A percentile compares a stretch with the other conserved stretches of the same genome.
Conservation (phyloP, 306 rosid species). For the Vigna radiata region DNA sequence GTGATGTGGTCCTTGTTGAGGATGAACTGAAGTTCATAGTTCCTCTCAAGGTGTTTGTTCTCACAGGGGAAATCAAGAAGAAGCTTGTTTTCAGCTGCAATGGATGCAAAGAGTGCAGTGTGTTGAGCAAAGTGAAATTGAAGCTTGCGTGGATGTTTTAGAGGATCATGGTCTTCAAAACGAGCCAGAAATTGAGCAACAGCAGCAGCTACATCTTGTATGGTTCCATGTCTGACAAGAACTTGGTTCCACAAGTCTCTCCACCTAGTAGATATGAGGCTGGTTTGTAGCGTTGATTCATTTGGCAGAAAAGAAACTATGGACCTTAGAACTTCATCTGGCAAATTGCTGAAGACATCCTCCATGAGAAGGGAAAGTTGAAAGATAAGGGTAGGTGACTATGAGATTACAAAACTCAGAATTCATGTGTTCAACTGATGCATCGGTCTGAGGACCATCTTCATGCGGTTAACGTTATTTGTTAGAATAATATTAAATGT, state of each 20-base stretch:
- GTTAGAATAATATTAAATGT: not conserved
- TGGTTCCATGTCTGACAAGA: conserved; percentile 52
- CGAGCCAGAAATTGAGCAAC: conserved; percentile 50
- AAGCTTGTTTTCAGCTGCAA: conserved; percentile 63
- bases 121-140: conserved; percentile 56
- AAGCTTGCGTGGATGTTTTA: conserved; percentile 64
- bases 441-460: not conserved
- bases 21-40: conserved; percentile 52
- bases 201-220: conserved; percentile 42
- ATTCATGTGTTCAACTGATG: not conserved
- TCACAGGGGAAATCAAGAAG: conserved; percentile 59
- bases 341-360: conserved; percentile 39
- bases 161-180: conserved; percentile 60
- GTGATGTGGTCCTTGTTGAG: conserved; percentile 43
- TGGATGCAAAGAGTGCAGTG: conserved; percentile 52
- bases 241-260: conserved; percentile 68
- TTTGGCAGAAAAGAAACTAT: conserved; percentile 70
- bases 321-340: conserved; percentile 59
- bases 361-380: conserved; percentile 21
- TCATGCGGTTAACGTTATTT: conserved; percentile 1
- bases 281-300: conserved; percentile 69
- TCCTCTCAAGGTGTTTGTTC: conserved; percentile 34
- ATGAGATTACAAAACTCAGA: not conserved
- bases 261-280: conserved; percentile 74
- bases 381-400: conserved; percentile 1